A percentile compares a stretch with the other conserved stretches of the same genome.
Evolutionary conservation across 2,329 filamentous ascomycete species (phyloP).

Genomic region (Penicillium palitans): DNA sequence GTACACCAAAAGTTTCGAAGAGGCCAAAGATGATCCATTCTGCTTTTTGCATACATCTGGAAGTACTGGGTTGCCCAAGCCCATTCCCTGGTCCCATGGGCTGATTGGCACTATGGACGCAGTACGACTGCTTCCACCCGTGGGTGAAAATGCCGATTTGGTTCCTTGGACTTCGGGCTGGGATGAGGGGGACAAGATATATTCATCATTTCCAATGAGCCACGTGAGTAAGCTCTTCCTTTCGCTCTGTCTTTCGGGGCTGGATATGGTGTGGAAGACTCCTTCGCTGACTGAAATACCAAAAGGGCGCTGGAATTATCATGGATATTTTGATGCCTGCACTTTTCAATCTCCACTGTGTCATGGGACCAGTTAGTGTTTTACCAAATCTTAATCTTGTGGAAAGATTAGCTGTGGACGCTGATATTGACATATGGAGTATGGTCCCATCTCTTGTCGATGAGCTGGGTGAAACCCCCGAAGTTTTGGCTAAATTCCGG

Average conservation of each 20-base stretch:
- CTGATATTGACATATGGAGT: background rate
- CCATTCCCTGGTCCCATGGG: background rate
- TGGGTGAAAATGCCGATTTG: background rate
- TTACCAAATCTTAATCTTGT: background rate
- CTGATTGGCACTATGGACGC: background rate
- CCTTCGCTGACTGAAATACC: background rate
- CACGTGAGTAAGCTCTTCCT: background rate
- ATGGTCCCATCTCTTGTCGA: background rate
- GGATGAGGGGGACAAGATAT: background rate
- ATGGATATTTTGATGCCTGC: background rate
- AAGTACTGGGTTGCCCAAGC: background rate
- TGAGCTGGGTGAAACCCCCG: background rate
- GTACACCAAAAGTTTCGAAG: background rate
- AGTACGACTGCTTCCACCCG: background rate
- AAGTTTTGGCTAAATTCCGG: background rate
- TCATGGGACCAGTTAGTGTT: background rate
- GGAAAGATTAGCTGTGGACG: background rate
- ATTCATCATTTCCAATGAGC: background rate
- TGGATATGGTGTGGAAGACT: background rate
- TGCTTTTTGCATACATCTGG: background rate
- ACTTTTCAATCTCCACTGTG: background rate
- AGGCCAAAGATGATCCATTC: background rate
- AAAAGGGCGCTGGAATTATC: background rate
- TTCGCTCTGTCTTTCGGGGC: background rate
- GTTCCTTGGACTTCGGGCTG: background rate